Evolutionary conservation across 495 filamentous ascomycete species (phyloP).

Genomic region (Podospora pseudopauciseta): DNA sequence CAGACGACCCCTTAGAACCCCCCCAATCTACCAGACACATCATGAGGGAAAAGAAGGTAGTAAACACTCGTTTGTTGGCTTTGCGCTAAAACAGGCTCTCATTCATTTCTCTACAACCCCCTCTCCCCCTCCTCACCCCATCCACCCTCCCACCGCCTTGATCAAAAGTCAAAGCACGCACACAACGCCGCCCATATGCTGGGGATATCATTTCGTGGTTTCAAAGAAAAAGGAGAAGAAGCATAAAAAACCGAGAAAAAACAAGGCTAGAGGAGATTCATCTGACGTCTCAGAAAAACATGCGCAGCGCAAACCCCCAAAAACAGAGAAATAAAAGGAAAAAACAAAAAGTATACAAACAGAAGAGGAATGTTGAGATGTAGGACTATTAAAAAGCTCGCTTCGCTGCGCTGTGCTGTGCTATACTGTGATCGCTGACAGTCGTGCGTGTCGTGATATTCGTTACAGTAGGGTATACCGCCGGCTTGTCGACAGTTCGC

Average conservation of each 20-base stretch:
- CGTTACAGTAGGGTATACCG: neutral
- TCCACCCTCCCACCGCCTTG: too few relatives aligned
- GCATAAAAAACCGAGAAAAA: neutral
- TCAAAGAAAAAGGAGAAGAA: slow-evolving; percentile 2
- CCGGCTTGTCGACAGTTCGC: neutral
- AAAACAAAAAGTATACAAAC: slow-evolving; percentile 8
- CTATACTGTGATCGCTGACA: neutral
- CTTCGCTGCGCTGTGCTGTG: neutral
- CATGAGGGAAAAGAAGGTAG: neutral
- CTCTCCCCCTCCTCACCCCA: neutral
- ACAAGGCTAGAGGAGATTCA: neutral
- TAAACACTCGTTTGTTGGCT: neutral
- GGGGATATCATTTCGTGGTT: slow-evolving; percentile 2
- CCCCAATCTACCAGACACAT: neutral
- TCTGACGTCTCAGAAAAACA: too few relatives aligned
- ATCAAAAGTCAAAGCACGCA: neutral
- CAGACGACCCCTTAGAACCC: neutral
- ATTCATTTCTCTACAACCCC: neutral
- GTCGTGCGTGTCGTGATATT: neutral
- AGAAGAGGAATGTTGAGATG: slow-evolving; percentile 5
- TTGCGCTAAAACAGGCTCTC: neutral
- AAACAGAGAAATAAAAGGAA: neutral
- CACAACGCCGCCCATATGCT: slow-evolving; percentile 1
- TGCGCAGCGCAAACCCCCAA: too few relatives aligned
- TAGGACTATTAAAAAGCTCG: neutral